Base-by-base conservation (phyloP, 257 asterid species). In the Solanum tarijense region DNA sequence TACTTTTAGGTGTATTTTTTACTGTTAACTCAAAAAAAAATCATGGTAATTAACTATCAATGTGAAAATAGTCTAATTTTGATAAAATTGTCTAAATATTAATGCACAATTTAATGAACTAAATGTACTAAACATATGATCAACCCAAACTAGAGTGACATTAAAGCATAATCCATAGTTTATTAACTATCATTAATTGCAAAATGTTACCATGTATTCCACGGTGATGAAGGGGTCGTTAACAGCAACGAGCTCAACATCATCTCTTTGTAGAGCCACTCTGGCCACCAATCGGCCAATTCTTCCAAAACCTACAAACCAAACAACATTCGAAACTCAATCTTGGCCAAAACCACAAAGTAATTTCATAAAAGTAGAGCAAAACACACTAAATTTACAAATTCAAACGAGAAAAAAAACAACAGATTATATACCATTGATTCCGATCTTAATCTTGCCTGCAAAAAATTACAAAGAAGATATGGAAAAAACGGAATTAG, bases 251-350 rank as follows among this genome's bases (percentile, higher is more conserved):
- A 96, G 98, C 89, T 96, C 98, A 83, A 96, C 79, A 48, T 96
- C 98, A 82, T 95, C 95, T 41, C 98, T 95, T 88, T 79, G 93
- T 11, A 96, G 92, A 7, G 95, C 97, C 1, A 96, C 98, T 87
- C 98, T 92, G 2, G 98, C 98, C 55, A 96, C 98, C 96, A 96
- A 88, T 84, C 98, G 96, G 5, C 98, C 98, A 87, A 96, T 96
- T 89, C 96, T 92, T 91, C 98, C 98, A 74, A 96, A 94, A 55
- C 98, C 98, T 95, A n/a, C 31, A 66, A 52, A 8, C 78, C 35
- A 71, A 71, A 71, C 25, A 32, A 71, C 39, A 69, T 69, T 14
- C 76, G 1, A 14, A 29, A 14, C 18, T 35, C 39, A 23, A 71
- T 71, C 41, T 71, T 32, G 20, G 78, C 41, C 62, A 55, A 87